Evolutionary conservation across 495 filamentous ascomycete genomes (phyloP).

Genomic region (Halenospora varia): DNA sequence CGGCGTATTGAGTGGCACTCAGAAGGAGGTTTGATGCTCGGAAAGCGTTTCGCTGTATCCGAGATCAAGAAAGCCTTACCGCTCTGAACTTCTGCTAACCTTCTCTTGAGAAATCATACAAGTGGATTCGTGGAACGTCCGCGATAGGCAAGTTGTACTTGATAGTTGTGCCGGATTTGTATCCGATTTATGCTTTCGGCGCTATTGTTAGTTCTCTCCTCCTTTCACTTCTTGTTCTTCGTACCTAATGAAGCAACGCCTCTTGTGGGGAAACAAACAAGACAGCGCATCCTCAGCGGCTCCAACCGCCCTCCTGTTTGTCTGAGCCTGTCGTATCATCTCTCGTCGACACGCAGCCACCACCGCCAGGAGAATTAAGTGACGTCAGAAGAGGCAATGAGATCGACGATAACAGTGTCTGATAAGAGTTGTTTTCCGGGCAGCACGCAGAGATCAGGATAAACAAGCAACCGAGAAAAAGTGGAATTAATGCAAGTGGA

Average conservation of each 20-base stretch:
- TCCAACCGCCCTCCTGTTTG: neutral
- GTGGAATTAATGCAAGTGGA: neutral
- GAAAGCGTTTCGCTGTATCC: too few relatives aligned
- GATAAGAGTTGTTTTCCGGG: neutral
- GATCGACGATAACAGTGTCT: neutral
- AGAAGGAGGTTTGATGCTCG: too few relatives aligned
- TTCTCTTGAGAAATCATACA: neutral
- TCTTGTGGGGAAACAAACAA: neutral
- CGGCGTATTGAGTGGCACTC: neutral
- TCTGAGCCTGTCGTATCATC: neutral
- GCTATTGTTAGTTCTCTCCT: too few relatives aligned
- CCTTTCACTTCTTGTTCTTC: neutral
- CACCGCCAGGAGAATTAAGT: neutral
- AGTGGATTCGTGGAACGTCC: neutral
- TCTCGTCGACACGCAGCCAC: neutral
- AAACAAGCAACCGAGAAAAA: neutral
- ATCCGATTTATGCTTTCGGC: too few relatives aligned
- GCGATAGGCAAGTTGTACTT: neutral
- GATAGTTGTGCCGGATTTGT: neutral
- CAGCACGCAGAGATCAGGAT: neutral
- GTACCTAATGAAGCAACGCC: too few relatives aligned
- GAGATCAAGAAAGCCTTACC: too few relatives aligned
- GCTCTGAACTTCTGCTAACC: too few relatives aligned
- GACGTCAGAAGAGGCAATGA: neutral
- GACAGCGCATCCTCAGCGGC: too few relatives aligned